These are phyloP conservation scores for Cyberlindnera saturnus DNA, from an alignment of 805 yeast species.

Conservation along the genomic window DNA sequence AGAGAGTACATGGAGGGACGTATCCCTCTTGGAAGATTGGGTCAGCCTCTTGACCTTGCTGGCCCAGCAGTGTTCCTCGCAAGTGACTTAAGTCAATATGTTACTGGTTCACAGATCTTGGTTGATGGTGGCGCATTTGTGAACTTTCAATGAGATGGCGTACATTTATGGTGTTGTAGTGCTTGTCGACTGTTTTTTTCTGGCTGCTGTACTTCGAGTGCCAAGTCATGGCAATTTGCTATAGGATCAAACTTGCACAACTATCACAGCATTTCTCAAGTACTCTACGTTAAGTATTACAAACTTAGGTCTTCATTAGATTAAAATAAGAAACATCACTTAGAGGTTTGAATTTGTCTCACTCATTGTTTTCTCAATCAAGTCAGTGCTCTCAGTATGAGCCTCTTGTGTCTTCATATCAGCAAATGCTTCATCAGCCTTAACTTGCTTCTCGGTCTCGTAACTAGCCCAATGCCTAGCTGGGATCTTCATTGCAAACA, in stretches of 20 bases:
- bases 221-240: too few relatives aligned
- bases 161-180: too few relatives aligned
- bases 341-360: too few relatives aligned
- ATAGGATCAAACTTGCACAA: too few relatives aligned
- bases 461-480: constrained; percentile 23
- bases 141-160: constrained; percentile 32
- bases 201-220: too few relatives aligned
- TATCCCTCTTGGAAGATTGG: constrained; percentile 35
- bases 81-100: constrained; percentile 29
- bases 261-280: too few relatives aligned
- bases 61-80: constrained; percentile 39
- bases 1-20: constrained; percentile 33
- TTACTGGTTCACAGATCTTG: constrained; percentile 37
- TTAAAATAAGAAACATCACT: too few relatives aligned
- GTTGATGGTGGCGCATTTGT: constrained; percentile 44
- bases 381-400: not conserved
- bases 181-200: too few relatives aligned
- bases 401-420: constrained; percentile 5
- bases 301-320: too few relatives aligned
- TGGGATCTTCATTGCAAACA: constrained; percentile 32
- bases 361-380: too few relatives aligned
- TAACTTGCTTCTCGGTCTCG: constrained; percentile 4
- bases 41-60: constrained; percentile 32
- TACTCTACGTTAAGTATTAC: too few relatives aligned
- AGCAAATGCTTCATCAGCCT: constrained; percentile 3